Percentiles rank a stretch among this genome's conserved stretches.
phyloP scores from a whole-genome alignment of 805 yeast genomes.

The Nakazawaea laoshanensis region DNA sequence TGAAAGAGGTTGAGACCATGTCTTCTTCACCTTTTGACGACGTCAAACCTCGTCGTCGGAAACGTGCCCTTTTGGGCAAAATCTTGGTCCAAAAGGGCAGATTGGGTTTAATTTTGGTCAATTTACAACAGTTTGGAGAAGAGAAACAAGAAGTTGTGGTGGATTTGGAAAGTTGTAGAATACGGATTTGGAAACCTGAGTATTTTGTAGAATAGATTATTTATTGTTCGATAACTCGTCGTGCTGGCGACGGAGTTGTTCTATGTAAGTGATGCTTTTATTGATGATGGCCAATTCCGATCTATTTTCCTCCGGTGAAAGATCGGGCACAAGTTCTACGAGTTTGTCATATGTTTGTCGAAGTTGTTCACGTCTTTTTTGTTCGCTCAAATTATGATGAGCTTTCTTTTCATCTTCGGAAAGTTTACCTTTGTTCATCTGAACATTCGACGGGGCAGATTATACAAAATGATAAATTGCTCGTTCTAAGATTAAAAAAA shows the following conservation, averaged over 20 bases:
- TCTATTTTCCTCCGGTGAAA: conserved; percentile 62
- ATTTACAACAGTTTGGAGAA: no score
- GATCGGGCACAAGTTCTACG: conserved; percentile 67
- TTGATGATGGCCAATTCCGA: conserved; percentile 72
- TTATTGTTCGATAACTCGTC: conserved; percentile 29
- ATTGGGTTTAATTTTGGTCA: neutral
- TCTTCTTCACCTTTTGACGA: no score
- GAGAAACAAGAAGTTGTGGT: no score
- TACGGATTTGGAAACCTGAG: no score
- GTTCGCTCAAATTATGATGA: conserved; percentile 48
- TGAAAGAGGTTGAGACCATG: no score
- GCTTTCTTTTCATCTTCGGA: conserved; percentile 24
- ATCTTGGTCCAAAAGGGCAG: neutral
- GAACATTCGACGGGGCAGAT: no score
- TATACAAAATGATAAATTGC: neutral
- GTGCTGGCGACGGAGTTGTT: conserved; percentile 42
- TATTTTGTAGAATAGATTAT: no score
- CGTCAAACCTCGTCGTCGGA: neutral
- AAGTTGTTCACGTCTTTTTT: conserved; percentile 78
- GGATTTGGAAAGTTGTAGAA: no score
- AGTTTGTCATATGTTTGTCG: conserved; percentile 73
- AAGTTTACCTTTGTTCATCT: conserved; percentile 10
- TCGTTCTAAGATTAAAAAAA: neutral
- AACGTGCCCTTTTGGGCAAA: conserved; percentile 4
- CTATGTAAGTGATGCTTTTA: conserved; percentile 51